phyloP scores from a whole-genome alignment of 73 alveolate species.

The Diophrys appendiculata region DNA sequence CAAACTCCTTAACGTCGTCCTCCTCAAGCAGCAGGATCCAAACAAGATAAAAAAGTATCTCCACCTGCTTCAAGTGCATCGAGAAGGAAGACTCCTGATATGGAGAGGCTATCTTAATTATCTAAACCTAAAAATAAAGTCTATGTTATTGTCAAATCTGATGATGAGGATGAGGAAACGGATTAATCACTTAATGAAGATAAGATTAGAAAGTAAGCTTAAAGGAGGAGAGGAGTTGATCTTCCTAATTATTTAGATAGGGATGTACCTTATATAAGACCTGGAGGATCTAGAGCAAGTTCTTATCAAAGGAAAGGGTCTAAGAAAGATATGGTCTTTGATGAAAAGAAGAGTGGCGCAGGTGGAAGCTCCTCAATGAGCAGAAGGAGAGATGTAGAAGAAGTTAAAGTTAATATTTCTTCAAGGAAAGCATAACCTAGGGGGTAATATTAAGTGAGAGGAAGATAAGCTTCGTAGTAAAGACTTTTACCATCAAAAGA shows the following conservation, averaged over 20 bases:
- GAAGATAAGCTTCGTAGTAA: not conserved
- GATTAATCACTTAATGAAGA: not conserved
- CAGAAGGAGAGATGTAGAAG: not conserved
- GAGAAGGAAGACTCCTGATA: not conserved
- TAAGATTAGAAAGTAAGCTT: not conserved
- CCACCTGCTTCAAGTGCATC: not conserved
- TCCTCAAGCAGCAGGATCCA: not conserved
- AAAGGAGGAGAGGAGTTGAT: not conserved
- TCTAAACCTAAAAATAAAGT: not conserved
- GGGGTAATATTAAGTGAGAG: not conserved
- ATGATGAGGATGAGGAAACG: not conserved
- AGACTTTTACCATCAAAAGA: not conserved
- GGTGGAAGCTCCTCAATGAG: not conserved
- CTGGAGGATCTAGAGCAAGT: not conserved
- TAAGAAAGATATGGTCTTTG: not conserved
- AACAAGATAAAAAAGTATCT: too few relatives aligned
- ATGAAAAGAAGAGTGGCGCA: not conserved
- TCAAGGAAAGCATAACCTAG: not conserved
- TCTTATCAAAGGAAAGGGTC: not conserved
- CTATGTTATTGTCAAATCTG: not conserved
- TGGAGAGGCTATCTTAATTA: not conserved
- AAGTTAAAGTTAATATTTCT: not conserved
- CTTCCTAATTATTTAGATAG: not conserved
- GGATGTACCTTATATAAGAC: not conserved
- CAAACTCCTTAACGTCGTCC: not conserved